Evolutionary conservation across 495 filamentous ascomycete genomes (phyloP).

Genomic region (Physcia stellaris): DNA sequence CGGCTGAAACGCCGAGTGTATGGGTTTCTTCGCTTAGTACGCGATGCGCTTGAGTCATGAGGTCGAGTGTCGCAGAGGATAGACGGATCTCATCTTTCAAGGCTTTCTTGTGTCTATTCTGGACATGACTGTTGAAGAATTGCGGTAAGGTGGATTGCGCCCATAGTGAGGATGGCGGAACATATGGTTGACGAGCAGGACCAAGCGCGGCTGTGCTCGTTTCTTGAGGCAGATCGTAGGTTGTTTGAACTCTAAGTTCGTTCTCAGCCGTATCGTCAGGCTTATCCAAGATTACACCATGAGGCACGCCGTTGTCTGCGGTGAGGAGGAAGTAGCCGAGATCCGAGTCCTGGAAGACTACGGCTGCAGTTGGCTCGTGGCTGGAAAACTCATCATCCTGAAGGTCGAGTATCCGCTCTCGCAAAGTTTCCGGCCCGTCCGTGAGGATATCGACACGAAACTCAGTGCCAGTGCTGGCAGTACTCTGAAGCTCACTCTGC

Average conservation of each 20-base stretch:
- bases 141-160: slow-evolving; percentile 38
- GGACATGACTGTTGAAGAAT: slow-evolving; percentile 47
- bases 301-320: slow-evolving; percentile 44
- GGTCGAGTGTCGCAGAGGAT: slow-evolving; percentile 57
- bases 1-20: slow-evolving; percentile 54
- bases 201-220: slow-evolving; percentile 16
- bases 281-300: slow-evolving; percentile 52
- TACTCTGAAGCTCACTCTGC: slow-evolving; percentile 56
- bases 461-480: slow-evolving; percentile 48
- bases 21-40: slow-evolving; percentile 62
- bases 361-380: slow-evolving; percentile 33
- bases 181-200: slow-evolving; percentile 51
- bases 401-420: slow-evolving; percentile 44
- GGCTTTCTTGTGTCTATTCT: slow-evolving; percentile 43
- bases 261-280: slow-evolving; percentile 23
- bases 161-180: slow-evolving; percentile 53
- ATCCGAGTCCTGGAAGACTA: slow-evolving; percentile 58
- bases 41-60: slow-evolving; percentile 66
- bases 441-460: slow-evolving; percentile 63
- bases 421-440: slow-evolving; percentile 43
- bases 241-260: not conserved
- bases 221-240: slow-evolving; percentile 10
- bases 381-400: slow-evolving; percentile 29
- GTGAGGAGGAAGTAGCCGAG: slow-evolving; percentile 72
- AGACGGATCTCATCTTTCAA: slow-evolving; percentile 61